Evolutionary conservation across 1,284 basidiomycete genomes (phyloP).

Genomic region (Cutaneotrichosporon curvatum): DNA sequence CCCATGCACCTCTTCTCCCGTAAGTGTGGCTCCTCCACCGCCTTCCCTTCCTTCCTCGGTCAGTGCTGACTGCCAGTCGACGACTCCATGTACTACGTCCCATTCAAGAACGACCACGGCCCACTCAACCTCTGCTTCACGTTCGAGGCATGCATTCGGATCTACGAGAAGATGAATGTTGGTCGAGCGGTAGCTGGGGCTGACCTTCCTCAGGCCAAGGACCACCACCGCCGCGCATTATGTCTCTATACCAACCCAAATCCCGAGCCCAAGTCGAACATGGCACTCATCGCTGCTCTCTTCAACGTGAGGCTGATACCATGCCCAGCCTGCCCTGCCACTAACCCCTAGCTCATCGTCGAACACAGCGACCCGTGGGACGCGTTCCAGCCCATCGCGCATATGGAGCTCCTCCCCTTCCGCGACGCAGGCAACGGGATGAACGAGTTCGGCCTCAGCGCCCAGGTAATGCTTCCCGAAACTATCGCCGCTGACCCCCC

Average conservation of each 20-base stretch:
- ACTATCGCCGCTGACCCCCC: constrained; percentile 8
- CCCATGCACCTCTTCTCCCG: constrained; percentile 32
- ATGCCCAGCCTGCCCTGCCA: neutral
- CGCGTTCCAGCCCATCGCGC: constrained; percentile 84
- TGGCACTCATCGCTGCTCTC: constrained; percentile 82
- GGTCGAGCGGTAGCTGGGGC: constrained; percentile 21
- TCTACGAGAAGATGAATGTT: constrained; percentile 81
- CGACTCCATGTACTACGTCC: constrained; percentile 83
- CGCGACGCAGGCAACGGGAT: constrained; percentile 90
- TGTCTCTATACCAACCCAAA: constrained; percentile 85
- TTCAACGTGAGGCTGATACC: constrained; percentile 50
- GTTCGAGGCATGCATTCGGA: constrained; percentile 86
- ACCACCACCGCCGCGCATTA: constrained; percentile 49
- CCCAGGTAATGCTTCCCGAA: constrained; percentile 52
- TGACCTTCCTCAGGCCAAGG: constrained; percentile 54
- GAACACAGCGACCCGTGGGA: constrained; percentile 87
- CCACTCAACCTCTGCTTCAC: constrained; percentile 88
- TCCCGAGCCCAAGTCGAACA: constrained; percentile 83
- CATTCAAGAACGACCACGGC: constrained; percentile 92
- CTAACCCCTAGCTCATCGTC: constrained; percentile 71
- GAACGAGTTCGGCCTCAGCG: constrained; percentile 85
- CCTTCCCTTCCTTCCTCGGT: constrained; percentile 25
- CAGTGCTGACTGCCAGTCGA: constrained; percentile 47
- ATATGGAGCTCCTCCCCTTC: constrained; percentile 88
- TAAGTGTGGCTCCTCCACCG: constrained; percentile 15